Conservation (phyloP, 768 basidiomycete species). For the Pholiota molesta region DNA sequence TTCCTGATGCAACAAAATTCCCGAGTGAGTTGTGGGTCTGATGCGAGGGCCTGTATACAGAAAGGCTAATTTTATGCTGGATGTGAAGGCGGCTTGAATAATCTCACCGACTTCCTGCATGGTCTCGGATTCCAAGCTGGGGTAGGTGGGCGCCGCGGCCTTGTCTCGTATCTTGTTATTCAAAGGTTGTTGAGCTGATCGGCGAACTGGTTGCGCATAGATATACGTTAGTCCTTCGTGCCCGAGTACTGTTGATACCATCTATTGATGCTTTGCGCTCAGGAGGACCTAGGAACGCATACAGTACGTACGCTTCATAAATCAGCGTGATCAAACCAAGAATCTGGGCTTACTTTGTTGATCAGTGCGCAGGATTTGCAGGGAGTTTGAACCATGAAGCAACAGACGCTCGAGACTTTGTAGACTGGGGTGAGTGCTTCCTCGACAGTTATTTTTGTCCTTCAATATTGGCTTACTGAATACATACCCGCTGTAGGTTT, state of each 20-base stretch:
- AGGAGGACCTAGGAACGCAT: no score
- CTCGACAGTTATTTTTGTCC: not conserved
- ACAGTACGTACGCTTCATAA: no score
- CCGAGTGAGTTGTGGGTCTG: no score
- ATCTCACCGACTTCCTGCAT: not conserved
- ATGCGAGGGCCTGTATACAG: no score
- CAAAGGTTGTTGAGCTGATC: no score
- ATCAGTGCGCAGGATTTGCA: not conserved
- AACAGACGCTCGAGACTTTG: not conserved
- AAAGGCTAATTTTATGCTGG: not conserved
- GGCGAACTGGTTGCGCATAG: no score
- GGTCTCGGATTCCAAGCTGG: not conserved
- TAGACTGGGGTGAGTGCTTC: not conserved
- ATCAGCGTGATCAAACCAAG: not conserved
- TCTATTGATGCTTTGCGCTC: not conserved
- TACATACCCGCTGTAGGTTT: not conserved
- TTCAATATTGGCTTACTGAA: no score
- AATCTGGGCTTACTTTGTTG: not conserved
- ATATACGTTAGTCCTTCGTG: not conserved
- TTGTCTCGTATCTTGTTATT: not conserved
- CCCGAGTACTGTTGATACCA: not conserved
- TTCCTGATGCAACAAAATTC: no score
- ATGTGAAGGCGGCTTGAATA: not conserved
- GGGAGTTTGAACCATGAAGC: not conserved
- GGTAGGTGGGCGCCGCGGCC: not conserved